Conservation (phyloP, 2,329 filamentous ascomycete species). For the Fusarium acutatum region DNA sequence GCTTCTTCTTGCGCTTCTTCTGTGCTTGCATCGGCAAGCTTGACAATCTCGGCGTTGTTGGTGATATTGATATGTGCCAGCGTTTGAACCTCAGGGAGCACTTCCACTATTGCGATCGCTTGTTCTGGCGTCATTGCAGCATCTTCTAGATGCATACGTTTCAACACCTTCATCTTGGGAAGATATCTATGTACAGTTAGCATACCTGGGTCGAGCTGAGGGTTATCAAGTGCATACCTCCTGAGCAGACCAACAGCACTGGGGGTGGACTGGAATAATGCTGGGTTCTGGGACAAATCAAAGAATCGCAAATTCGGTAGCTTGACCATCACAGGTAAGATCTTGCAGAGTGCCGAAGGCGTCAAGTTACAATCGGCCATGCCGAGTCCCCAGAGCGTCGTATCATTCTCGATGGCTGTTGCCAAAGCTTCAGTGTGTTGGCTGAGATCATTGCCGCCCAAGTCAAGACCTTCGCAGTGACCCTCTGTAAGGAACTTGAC, state of each 20-base stretch:
- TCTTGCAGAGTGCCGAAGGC: conserved; percentile 73
- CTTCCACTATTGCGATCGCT: conserved; percentile 88
- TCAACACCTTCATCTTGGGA: conserved; percentile 79
- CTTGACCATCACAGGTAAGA: conserved; percentile 77
- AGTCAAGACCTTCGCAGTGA: conserved; percentile 85
- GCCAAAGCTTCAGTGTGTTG: conserved; percentile 64
- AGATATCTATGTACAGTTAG: conserved; percentile 65
- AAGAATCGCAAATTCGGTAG: conserved; percentile 84
- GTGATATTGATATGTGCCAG: conserved; percentile 89
- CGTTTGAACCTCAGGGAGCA: conserved; percentile 82
- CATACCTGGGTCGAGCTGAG: neutral
- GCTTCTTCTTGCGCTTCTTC: conserved; percentile 90
- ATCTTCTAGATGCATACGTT: conserved; percentile 86
- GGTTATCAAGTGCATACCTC: conserved; percentile 62
- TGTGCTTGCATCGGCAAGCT: conserved; percentile 77
- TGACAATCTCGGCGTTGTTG: conserved; percentile 78
- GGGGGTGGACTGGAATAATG: conserved; percentile 77
- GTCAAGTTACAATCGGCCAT: conserved; percentile 85
- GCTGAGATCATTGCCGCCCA: conserved; percentile 82
- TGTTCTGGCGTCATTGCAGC: conserved; percentile 87
- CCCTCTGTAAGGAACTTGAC: conserved; percentile 78
- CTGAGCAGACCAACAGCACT: conserved; percentile 78
- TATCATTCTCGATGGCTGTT: conserved; percentile 59
- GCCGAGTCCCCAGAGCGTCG: conserved; percentile 81
- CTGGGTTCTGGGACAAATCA: conserved; percentile 89